These are phyloP conservation scores for Salix koriyanagi DNA, from an alignment of 345 rosid species.

Conservation along the genomic window DNA sequence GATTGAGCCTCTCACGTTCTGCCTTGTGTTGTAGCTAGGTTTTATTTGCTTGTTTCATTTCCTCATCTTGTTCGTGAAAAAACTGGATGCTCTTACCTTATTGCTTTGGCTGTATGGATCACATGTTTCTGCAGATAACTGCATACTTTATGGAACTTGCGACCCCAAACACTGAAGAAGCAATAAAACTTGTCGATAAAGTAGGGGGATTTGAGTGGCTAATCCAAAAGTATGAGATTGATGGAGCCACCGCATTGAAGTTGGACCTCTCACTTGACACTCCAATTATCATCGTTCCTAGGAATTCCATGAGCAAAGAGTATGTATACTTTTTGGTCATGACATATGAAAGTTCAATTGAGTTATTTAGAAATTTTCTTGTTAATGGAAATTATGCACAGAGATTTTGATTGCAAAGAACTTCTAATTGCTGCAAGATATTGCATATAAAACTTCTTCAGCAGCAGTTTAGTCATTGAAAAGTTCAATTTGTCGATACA, in stretches of 20 bases:
- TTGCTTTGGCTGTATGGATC: constrained; percentile 5
- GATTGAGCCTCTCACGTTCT: no score
- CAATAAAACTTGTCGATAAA: constrained; percentile 90
- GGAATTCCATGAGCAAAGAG: constrained; percentile 87
- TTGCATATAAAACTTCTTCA: not conserved
- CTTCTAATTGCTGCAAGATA: not conserved
- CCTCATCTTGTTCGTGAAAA: not conserved
- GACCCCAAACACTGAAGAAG: constrained; percentile 89
- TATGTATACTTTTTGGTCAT: constrained; percentile 35
- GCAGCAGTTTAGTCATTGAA: not conserved
- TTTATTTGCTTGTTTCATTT: not conserved
- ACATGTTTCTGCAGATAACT: constrained; percentile 54
- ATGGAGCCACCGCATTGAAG: constrained; percentile 89
- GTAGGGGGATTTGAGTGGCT: constrained; percentile 99
- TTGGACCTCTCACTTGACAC: constrained; percentile 92
- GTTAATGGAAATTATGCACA: not conserved
- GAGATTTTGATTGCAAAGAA: no score
- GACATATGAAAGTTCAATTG: not conserved
- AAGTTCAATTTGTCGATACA: not conserved
- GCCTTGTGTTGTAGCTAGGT: no score
- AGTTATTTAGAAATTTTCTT: constrained; percentile 1
- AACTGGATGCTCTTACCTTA: not conserved
- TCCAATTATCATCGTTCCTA: constrained; percentile 84
- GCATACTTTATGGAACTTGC: constrained; percentile 95
- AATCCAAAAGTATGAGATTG: constrained; percentile 89